Evolutionary conservation across 1,284 basidiomycete genomes (phyloP).

Genomic region (Puccinia novopanici): DNA sequence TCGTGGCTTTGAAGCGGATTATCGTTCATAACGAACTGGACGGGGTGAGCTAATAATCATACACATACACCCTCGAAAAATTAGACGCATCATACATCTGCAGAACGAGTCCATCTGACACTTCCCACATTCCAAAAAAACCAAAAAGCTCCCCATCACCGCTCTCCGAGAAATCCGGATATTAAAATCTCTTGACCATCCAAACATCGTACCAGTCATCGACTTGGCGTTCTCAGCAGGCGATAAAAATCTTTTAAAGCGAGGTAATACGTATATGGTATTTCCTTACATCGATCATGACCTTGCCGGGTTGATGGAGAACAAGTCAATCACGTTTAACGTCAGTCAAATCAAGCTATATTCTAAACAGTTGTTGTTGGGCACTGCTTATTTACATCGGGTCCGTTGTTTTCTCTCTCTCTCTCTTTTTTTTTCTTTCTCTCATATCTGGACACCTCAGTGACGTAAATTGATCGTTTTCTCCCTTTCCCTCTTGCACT

Average conservation of each 20-base stretch:
- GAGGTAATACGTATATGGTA: slow-evolving; percentile 84
- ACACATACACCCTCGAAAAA: background rate
- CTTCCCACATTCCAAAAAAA: background rate
- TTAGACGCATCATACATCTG: background rate
- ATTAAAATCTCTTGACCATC: slow-evolving; percentile 82
- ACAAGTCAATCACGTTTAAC: slow-evolving; percentile 64
- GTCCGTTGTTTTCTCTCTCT: slow-evolving; percentile 62
- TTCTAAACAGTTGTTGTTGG: slow-evolving; percentile 90
- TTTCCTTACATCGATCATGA: slow-evolving; percentile 99
- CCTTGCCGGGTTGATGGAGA: slow-evolving; percentile 88
- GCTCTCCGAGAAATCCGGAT: slow-evolving; percentile 98
- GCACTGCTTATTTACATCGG: slow-evolving; percentile 90
- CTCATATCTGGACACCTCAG: background rate
- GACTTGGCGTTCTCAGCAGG: slow-evolving; percentile 74
- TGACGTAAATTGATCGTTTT: slow-evolving; percentile 1
- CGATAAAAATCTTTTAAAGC: slow-evolving; percentile 60
- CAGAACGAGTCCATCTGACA: slow-evolving; percentile 55
- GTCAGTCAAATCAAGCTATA: slow-evolving; percentile 80
- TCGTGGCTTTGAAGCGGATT: slow-evolving; percentile 89
- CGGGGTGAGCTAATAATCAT: slow-evolving; percentile 66
- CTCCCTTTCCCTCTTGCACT: slow-evolving; percentile 3
- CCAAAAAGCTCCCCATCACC: slow-evolving; percentile 73
- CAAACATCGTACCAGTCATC: slow-evolving; percentile 80
- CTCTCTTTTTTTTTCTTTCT: background rate
- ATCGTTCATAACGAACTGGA: slow-evolving; percentile 95